A percentile compares a stretch with the other conserved stretches of the same genome.
phyloP scores from a whole-genome alignment of 176 grass and related monocot genomes.

The Oryza longistaminata region DNA sequence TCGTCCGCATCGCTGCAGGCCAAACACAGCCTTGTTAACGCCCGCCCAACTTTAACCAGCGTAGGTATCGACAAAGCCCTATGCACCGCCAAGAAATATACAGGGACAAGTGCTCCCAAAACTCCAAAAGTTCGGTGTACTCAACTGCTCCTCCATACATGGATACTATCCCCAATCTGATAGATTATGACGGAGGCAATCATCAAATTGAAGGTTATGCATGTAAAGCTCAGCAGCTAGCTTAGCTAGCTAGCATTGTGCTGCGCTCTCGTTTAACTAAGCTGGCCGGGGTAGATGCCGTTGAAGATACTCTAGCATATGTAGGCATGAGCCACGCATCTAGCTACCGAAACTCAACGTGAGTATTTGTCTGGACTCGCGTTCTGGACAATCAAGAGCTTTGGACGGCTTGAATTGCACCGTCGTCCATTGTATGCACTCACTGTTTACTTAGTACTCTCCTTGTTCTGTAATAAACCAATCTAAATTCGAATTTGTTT shows the following conservation, averaged over 20 bases:
- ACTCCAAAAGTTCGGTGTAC: constrained; percentile 10
- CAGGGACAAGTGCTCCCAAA: background rate
- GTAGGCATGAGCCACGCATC: background rate
- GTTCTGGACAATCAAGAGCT: background rate
- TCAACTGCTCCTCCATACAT: background rate
- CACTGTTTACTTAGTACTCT: background rate
- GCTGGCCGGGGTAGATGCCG: background rate
- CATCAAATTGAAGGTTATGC: background rate
- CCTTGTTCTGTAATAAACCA: too few relatives aligned
- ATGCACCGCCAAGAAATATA: constrained; percentile 27
- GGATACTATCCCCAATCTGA: background rate
- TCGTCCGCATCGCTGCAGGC: constrained; percentile 29
- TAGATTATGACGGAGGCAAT: background rate
- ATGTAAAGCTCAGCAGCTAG: background rate
- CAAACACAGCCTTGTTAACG: background rate
- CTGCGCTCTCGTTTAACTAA: background rate
- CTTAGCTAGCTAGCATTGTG: constrained; percentile 20
- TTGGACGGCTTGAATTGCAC: constrained; percentile 30
- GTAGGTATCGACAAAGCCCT: background rate
- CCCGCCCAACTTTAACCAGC: background rate
- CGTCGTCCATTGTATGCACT: background rate
- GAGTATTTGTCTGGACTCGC: background rate
- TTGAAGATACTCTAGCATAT: background rate
- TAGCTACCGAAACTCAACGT: constrained; percentile 25
- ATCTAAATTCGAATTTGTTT: too few relatives aligned